Percentiles rank a stretch among this genome's conserved stretches.
These are phyloP conservation scores for Pichia sporocuriosa DNA, from an alignment of 805 yeast genomes.

Conservation along the genomic window DNA sequence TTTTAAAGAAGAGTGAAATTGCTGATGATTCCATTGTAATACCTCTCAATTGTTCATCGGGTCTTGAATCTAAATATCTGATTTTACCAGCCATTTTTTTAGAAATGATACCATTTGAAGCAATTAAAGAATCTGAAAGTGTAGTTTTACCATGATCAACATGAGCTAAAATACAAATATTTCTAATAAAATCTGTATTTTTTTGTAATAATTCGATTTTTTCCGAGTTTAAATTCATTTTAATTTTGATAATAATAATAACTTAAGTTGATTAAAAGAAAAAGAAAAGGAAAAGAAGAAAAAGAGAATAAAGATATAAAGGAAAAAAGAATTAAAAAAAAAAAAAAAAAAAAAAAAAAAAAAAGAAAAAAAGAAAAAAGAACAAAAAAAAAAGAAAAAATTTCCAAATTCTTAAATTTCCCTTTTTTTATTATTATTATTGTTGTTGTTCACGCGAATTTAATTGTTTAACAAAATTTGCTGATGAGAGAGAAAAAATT, in stretches of 20 bases:
- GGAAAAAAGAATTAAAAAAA: background rate
- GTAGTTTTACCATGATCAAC: slow-evolving; percentile 99
- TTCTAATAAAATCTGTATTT: slow-evolving; percentile 65
- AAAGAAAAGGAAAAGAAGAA: background rate
- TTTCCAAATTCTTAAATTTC: background rate
- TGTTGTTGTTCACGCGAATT: background rate
- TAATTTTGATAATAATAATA: background rate
- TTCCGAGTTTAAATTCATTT: background rate
- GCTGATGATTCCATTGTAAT: slow-evolving; percentile 98
- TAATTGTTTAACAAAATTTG: slow-evolving; percentile 5
- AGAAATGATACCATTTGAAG: slow-evolving; percentile 94
- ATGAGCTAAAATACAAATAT: slow-evolving; percentile 93
- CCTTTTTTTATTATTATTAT: background rate
- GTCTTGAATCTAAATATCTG: slow-evolving; percentile 85
- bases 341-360: background rate
- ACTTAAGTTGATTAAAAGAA: background rate
- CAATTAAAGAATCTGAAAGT: slow-evolving; percentile 81
- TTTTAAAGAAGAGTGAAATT: slow-evolving; percentile 82
- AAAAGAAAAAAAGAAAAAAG: too few relatives aligned
- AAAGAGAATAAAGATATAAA: too few relatives aligned
- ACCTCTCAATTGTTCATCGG: slow-evolving; percentile 93
- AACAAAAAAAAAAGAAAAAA: background rate
- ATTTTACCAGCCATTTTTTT: slow-evolving; percentile 94
- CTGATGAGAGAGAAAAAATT: slow-evolving; percentile 8
- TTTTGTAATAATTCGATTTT: slow-evolving; percentile 59